phyloP scores from a whole-genome alignment of 139 green algal species.

The Chlamydomonas sphaeroides region DNA sequence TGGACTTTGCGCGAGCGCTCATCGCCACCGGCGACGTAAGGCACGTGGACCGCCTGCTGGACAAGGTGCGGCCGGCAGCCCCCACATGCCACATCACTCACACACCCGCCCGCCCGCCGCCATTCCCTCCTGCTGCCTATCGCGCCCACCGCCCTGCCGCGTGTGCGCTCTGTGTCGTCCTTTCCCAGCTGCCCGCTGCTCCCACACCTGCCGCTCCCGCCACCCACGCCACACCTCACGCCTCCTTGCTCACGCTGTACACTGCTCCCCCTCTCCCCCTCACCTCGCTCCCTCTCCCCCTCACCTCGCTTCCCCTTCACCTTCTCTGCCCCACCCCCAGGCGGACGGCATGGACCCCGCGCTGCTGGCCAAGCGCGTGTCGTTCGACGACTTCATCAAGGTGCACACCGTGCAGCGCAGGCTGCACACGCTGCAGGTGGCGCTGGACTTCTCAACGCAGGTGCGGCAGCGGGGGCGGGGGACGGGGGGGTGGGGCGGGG shows the following conservation, averaged over 20 bases:
- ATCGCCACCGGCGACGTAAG: slow-evolving; percentile 49
- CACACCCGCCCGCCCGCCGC: too few species aligned
- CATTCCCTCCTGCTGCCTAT: too few species aligned
- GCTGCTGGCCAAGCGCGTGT: slow-evolving; percentile 10
- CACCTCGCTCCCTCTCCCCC: not conserved
- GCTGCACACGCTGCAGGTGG: slow-evolving; percentile 47
- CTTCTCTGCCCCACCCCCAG: not conserved
- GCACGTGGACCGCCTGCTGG: slow-evolving; percentile 53
- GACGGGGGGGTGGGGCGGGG: not conserved
- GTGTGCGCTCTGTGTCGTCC: too few species aligned
- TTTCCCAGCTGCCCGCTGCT: too few species aligned
- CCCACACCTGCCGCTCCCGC: too few species aligned
- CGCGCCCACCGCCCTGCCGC: too few species aligned
- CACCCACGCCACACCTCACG: too few species aligned
- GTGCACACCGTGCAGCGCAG: slow-evolving; percentile 41
- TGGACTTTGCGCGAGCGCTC: slow-evolving; percentile 66
- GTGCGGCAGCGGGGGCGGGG: not conserved
- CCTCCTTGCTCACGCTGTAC: too few species aligned
- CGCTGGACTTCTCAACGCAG: slow-evolving; percentile 58
- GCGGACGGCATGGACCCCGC: slow-evolving; percentile 26
- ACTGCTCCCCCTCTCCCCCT: too few species aligned
- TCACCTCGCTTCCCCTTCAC: too few species aligned
- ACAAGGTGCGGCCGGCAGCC: slow-evolving; percentile 46
- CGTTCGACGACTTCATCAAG: slow-evolving; percentile 39
- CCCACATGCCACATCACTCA: too few species aligned